phyloP scores from a whole-genome alignment of 148 eudicot genomes.

The Camellia lanceoleosa region DNA sequence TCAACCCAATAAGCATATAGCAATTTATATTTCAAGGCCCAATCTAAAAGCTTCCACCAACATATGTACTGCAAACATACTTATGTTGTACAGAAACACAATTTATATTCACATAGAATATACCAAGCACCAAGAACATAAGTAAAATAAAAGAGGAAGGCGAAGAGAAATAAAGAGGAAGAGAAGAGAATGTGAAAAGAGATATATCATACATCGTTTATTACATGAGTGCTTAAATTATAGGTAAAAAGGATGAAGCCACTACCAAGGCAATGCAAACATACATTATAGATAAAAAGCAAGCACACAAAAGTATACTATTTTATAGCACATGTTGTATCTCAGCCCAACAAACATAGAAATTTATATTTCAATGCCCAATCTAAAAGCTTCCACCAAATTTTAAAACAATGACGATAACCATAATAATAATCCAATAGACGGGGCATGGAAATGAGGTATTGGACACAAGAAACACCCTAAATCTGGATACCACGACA shows the following conservation, averaged over 20 bases:
- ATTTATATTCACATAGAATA: neutral
- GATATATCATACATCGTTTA: neutral
- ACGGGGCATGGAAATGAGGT: neutral
- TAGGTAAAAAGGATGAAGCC: neutral
- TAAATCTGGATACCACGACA: neutral
- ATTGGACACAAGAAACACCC: neutral
- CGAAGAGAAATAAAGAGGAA: neutral
- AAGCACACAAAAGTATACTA: neutral
- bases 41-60: neutral
- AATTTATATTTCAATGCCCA: neutral
- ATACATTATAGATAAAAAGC: neutral
- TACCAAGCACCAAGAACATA: constrained; percentile 1
- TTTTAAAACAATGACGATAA: neutral
- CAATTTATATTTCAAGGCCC: neutral
- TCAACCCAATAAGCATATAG: neutral
- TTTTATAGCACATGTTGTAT: neutral
- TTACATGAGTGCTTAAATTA: neutral
- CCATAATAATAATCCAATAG: neutral
- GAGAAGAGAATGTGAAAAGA: neutral
- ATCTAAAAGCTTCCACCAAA: neutral
- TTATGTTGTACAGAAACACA: neutral
- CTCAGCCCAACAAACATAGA: neutral
- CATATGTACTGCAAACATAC: too few species aligned
- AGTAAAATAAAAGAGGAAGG: neutral
- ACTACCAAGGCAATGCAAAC: neutral